Percentiles rank a stretch among this genome's conserved stretches.
Conservation (phyloP, 2,329 filamentous ascomycete genomes). For the Pseudocercospora macadamiae region DNA sequence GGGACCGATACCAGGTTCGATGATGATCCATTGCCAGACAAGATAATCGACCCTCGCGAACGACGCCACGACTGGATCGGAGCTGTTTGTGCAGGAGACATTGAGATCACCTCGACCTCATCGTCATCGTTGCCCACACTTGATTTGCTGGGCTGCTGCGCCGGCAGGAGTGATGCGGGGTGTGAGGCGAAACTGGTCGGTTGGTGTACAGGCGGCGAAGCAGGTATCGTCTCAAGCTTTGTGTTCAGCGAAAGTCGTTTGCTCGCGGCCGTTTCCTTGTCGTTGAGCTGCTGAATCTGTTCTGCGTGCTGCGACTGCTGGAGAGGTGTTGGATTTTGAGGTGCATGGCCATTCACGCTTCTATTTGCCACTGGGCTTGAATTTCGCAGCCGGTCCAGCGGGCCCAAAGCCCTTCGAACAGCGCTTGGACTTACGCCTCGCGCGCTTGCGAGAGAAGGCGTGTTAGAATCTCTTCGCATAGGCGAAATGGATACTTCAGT, state of each 20-base stretch:
- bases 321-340: neutral
- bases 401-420: neutral
- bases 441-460: constrained; percentile 9
- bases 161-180: neutral
- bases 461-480: constrained; percentile 8
- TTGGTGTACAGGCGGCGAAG: neutral
- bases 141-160: neutral
- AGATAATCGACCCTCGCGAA: constrained; percentile 4
- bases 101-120: constrained; percentile 30
- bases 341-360: neutral
- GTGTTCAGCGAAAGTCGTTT: constrained; percentile 11
- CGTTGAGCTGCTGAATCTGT: neutral
- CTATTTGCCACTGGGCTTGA: constrained; percentile 1
- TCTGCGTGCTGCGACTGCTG: constrained; percentile 4
- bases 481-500: constrained; percentile 19
- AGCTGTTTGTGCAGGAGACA: constrained; percentile 26
- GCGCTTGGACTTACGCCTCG: constrained; percentile 14
- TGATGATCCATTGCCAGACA: neutral
- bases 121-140: constrained; percentile 5
- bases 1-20: neutral
- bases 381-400: constrained; percentile 5
- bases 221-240: constrained; percentile 5
- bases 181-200: neutral
- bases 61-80: constrained; percentile 21
- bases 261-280: neutral